Evolutionary conservation across 306 rosid species (phyloP).

Genomic region (Elaeagnus macrophylla): DNA sequence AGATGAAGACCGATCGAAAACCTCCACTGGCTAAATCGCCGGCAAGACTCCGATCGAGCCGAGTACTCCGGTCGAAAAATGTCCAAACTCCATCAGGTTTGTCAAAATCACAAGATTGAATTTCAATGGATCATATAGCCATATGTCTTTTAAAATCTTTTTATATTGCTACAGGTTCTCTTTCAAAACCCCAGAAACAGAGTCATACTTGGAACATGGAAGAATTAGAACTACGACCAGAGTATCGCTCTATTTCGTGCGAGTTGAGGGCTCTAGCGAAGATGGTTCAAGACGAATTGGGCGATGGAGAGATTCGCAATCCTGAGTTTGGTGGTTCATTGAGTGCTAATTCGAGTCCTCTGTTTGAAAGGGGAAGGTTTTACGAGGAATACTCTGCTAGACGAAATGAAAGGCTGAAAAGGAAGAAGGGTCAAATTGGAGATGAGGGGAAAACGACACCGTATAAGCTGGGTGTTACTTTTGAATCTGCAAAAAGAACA

Average conservation of each 20-base stretch:
- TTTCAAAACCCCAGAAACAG: constrained; percentile 42
- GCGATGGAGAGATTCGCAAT: constrained; percentile 19
- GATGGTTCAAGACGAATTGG: constrained; percentile 47
- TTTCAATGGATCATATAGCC: neutral
- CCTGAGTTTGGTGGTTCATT: neutral
- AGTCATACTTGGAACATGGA: constrained; percentile 21
- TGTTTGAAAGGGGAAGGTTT: constrained; percentile 68
- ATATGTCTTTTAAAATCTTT: neutral
- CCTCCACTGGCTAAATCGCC: constrained; percentile 80
- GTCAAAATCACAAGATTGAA: neutral
- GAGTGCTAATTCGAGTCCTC: constrained; percentile 11
- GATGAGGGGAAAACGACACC: constrained; percentile 19
- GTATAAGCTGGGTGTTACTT: constrained; percentile 52
- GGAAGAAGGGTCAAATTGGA: constrained; percentile 33
- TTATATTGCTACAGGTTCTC: constrained; percentile 38
- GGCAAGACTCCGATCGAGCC: constrained; percentile 41
- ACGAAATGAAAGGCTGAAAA: constrained; percentile 79
- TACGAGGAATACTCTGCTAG: constrained; percentile 79
- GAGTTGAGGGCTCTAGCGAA: constrained; percentile 50
- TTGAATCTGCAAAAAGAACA: constrained; percentile 56
- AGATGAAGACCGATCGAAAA: constrained; percentile 42
- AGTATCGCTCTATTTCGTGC: constrained; percentile 59
- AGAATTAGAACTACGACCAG: constrained; percentile 52
- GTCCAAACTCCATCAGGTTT: constrained; percentile 63
- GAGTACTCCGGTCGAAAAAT: constrained; percentile 26